Evolutionary conservation across 208 protist genomes (phyloP), one percentile per base, ranked within the genome.

Genomic region (Leishmania tropica): DNA sequence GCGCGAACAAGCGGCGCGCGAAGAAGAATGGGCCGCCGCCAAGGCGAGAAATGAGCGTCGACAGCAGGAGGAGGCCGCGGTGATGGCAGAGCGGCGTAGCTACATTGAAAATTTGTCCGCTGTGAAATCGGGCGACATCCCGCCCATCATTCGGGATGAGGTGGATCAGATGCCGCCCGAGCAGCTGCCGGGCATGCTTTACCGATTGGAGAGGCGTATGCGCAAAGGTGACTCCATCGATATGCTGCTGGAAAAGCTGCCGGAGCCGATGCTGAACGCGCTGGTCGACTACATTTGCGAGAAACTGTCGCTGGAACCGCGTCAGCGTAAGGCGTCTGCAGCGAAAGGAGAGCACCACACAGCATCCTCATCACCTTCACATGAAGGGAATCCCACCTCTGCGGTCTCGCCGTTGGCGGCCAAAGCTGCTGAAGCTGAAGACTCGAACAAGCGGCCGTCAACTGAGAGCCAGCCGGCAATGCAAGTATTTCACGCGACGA

Each of bases 401-500:
- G 31, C 1, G 31, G 74, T 40, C 13, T 3, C 65, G 28, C 53
- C 31, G 40, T 3, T 35, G 13, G 40, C 64, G 31, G 21, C 31
- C 35, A 75, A 65, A 24, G 76, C 53, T 19, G 71, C 47, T 4
- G 79, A 58, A 35, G n/a, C 67, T n/a, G 58, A 53, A 2, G 37
- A 8, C 37, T 40, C 65, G 15, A n/a, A 48, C 45, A 78, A 62
- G n/a, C 71, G 24, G 62, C 24, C 74, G 24, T 8, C 62, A 19
- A 21, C 40, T 1, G 64, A 76, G 54, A 47, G 53, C 60, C 31
- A 70, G 3, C 15, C 76, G 7, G n/a, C 60, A 1, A 65, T 80
- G 21, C 75, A 89, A n/a, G 93, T 96, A 71, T 98, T 95, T 83
- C 95, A 97, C 81, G 89, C 88, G 81, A 88, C 92, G 31, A 95